Conservation (phyloP, 148 eudicot genomes). For the Rhododendron kiyosumense region DNA sequence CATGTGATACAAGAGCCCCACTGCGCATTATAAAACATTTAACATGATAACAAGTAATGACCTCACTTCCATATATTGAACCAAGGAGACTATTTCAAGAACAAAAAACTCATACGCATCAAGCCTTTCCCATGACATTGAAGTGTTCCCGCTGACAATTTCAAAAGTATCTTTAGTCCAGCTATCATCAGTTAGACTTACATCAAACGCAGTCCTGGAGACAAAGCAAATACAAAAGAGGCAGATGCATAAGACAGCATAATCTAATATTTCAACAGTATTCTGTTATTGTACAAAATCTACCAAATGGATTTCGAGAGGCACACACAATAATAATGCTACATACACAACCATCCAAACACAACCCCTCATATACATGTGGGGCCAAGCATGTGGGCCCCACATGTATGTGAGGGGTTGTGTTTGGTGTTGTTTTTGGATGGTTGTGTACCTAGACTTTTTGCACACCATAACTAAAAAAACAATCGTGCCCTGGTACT, state of each 20-base stretch:
- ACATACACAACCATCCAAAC: no score
- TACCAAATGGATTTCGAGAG: background rate
- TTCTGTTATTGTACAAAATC: background rate
- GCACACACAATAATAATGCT: background rate
- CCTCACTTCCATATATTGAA: background rate
- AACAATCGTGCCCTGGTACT: background rate
- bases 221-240: background rate
- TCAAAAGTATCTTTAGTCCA: slow-evolving; percentile 66
- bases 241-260: background rate
- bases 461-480: background rate
- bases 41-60: background rate
- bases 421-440: no score
- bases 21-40: slow-evolving; percentile 26
- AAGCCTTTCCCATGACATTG: slow-evolving; percentile 87
- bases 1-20: slow-evolving; percentile 64
- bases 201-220: slow-evolving; percentile 86
- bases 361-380: no score
- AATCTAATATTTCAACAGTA: background rate
- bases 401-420: no score
- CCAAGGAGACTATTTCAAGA: background rate
- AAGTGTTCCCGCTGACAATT: slow-evolving; percentile 59
- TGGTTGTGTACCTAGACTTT: no score
- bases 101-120: slow-evolving; percentile 55
- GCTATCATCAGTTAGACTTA: slow-evolving; percentile 67
- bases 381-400: no score